Evolutionary conservation across 1,139 yeast species (phyloP).

Genomic region (Kodamaea plutei): DNA sequence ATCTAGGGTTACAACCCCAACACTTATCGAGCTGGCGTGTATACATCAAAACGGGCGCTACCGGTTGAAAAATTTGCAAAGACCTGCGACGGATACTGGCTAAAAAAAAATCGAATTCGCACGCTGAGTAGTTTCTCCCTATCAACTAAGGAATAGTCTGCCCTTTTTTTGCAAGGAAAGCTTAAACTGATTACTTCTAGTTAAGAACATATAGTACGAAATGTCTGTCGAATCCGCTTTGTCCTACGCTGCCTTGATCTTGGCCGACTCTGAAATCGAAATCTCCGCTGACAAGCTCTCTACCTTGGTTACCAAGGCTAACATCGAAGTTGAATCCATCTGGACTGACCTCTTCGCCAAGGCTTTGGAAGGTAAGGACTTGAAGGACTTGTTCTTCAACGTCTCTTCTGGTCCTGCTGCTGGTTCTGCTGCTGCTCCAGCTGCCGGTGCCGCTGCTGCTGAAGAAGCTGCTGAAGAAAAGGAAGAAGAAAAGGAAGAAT

Average conservation of each 20-base stretch:
- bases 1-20: no score
- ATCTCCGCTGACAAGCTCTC: conserved; percentile 89
- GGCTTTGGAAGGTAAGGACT: conserved; percentile 95
- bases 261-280: conserved; percentile 96
- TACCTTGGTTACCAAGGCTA: conserved; percentile 68
- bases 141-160: conserved; percentile 26
- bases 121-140: conserved; percentile 5
- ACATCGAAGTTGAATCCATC: conserved; percentile 59
- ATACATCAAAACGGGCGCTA: no score
- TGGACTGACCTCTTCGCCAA: conserved; percentile 96
- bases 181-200: conserved; percentile 26
- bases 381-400: conserved; percentile 85
- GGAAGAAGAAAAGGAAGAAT: conserved; percentile 38
- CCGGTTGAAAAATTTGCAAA: no score
- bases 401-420: conserved; percentile 55
- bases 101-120: conserved; percentile 4
- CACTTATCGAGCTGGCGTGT: no score
- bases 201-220: conserved; percentile 15
- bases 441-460: conserved; percentile 61
- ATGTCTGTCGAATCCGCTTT: conserved; percentile 63
- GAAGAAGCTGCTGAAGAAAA: conserved; percentile 51
- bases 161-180: conserved; percentile 18
- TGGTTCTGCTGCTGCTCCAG: conserved; percentile 42
- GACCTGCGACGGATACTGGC: no score
- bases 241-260: conserved; percentile 92